phyloP scores from a whole-genome alignment of 345 rosid species.

The Euphorbia lathyris region DNA sequence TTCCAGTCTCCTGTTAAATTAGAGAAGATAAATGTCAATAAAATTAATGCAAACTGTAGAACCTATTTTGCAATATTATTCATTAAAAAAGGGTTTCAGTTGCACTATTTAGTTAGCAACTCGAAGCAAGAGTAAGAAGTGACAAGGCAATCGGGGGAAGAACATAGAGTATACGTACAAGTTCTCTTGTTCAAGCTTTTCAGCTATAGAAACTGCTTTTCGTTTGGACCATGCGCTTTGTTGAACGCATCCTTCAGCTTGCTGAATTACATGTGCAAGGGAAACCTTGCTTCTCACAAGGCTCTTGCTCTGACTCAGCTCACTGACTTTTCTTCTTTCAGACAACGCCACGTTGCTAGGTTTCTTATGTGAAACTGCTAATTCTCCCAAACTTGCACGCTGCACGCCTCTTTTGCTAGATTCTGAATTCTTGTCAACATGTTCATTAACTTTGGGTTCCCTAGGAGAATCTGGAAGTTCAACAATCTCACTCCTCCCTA shows the following conservation, averaged over 20 bases:
- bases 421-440: slow-evolving; percentile 28
- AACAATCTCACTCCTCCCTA: slow-evolving; percentile 63
- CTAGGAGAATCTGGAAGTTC: slow-evolving; percentile 55
- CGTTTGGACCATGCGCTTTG: slow-evolving; percentile 75
- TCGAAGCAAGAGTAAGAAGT: background rate
- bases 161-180: slow-evolving; percentile 48
- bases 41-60: no score
- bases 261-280: slow-evolving; percentile 79
- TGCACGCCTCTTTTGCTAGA: slow-evolving; percentile 30
- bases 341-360: slow-evolving; percentile 20
- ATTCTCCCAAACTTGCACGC: slow-evolving; percentile 23
- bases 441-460: slow-evolving; percentile 30
- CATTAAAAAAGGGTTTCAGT: background rate
- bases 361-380: slow-evolving; percentile 28
- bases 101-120: background rate
- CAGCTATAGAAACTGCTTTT: slow-evolving; percentile 82
- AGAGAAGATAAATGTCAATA: slow-evolving; percentile 10
- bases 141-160: background rate
- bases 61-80: background rate
- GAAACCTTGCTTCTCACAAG: slow-evolving; percentile 92
- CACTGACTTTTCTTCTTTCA: slow-evolving; percentile 46
- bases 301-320: slow-evolving; percentile 60
- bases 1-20: slow-evolving; percentile 75
- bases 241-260: slow-evolving; percentile 75
- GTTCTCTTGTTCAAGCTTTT: slow-evolving; percentile 94